Conservation (phyloP, 345 rosid species). For the Punica granatum region DNA sequence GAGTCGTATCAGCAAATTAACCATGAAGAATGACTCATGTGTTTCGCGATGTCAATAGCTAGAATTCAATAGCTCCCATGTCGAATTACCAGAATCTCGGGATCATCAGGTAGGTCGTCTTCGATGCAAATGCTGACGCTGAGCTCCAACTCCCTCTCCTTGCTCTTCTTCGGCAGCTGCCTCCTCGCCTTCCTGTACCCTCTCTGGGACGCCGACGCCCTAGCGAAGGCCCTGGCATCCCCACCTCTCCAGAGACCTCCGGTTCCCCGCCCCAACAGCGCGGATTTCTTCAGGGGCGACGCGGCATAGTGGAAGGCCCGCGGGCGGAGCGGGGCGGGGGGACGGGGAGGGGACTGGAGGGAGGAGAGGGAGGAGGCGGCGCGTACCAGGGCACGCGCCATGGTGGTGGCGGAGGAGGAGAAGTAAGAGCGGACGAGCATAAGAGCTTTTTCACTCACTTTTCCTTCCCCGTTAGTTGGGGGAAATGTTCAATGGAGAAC, state of each 20-base stretch:
- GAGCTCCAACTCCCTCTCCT: slow-evolving; percentile 61
- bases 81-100: slow-evolving; percentile 60
- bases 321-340: slow-evolving; percentile 10
- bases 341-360: slow-evolving; percentile 8
- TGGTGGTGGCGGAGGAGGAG: slow-evolving; percentile 34
- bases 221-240: slow-evolving; percentile 19
- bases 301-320: slow-evolving; percentile 13
- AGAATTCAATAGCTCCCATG: background rate
- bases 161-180: slow-evolving; percentile 37
- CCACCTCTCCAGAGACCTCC: slow-evolving; percentile 24
- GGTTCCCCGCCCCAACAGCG: slow-evolving; percentile 26
- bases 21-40: background rate
- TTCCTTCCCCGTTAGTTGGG: background rate
- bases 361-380: slow-evolving; percentile 23
- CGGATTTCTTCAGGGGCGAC: slow-evolving; percentile 2
- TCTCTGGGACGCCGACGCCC: slow-evolving; percentile 42
- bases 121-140: slow-evolving; percentile 75
- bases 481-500: background rate
- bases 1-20: background rate
- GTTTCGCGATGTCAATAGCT: background rate
- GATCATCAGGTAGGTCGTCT: slow-evolving; percentile 76
- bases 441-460: background rate
- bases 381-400: slow-evolving; percentile 54
- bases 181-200: slow-evolving; percentile 58
- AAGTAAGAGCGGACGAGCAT: slow-evolving; percentile 25